Evolutionary conservation across 129 eudicot species (phyloP).

Genomic region (Centella asiatica): DNA sequence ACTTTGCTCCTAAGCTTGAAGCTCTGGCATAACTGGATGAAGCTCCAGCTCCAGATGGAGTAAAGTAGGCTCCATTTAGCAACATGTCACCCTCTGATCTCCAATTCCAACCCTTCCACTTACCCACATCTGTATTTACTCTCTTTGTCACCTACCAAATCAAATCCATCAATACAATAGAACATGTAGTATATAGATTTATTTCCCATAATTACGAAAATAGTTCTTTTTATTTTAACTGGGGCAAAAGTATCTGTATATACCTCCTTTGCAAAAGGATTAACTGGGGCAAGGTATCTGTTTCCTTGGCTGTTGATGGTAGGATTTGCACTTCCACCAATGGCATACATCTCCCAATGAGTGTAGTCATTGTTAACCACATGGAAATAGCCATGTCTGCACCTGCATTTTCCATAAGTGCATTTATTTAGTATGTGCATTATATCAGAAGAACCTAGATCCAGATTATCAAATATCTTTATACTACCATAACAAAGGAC

Average conservation of each 20-base stretch:
- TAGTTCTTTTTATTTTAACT: no score
- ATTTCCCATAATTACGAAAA: no score
- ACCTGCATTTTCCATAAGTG: conserved; percentile 37
- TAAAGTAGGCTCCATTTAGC: conserved; percentile 78
- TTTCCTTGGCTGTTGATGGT: conserved; percentile 92
- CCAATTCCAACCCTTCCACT: conserved; percentile 87
- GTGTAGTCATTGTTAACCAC: conserved; percentile 97
- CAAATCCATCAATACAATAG: conserved; percentile 8
- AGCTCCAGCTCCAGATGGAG: conserved; percentile 73
- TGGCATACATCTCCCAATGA: conserved; percentile 96
- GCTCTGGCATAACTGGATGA: conserved; percentile 72
- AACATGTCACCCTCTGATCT: conserved; percentile 78
- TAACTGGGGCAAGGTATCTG: conserved; percentile 66
- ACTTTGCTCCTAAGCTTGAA: conserved; percentile 72
- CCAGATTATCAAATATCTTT: not conserved
- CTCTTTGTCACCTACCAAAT: conserved; percentile 65
- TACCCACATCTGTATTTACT: conserved; percentile 34
- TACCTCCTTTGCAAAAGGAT: conserved; percentile 89
- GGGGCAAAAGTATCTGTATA: no score
- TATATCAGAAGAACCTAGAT: not conserved
- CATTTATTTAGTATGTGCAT: not conserved
- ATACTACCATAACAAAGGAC: no score
- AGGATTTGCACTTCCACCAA: conserved; percentile 88
- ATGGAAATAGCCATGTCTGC: conserved; percentile 93
- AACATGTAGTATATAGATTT: not conserved